Conservation (phyloP, 2,329 filamentous ascomycete species). For the Hawksworthiomyces lignivorus region DNA sequence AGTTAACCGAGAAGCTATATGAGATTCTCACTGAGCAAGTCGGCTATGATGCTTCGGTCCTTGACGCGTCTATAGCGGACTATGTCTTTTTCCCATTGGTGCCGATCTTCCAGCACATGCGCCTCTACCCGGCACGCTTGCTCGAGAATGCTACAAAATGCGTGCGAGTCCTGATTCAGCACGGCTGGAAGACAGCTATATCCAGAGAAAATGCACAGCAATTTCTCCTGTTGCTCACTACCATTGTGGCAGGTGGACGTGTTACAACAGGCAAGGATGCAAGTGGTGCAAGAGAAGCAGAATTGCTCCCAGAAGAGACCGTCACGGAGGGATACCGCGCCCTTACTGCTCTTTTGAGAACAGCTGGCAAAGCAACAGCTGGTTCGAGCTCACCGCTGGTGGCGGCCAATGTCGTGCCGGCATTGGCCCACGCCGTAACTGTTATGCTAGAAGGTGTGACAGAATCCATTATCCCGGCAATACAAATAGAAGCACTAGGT, state of each 20-base stretch:
- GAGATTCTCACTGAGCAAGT: conserved; percentile 38
- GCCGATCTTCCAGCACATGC: conserved; percentile 71
- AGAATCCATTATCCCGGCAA: conserved; percentile 54
- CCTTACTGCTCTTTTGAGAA: conserved; percentile 57
- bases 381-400: conserved; percentile 33
- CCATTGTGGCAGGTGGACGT: conserved; percentile 63
- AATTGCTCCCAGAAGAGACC: conserved; percentile 60
- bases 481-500: conserved; percentile 62
- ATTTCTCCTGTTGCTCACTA: conserved; percentile 74
- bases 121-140: conserved; percentile 60
- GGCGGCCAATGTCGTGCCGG: conserved; percentile 58
- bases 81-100: conserved; percentile 93
- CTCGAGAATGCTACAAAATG: conserved; percentile 73
- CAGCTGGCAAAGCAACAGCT: conserved; percentile 33
- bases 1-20: conserved; percentile 38
- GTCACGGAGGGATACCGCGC: conserved; percentile 63
- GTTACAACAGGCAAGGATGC: background rate
- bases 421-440: conserved; percentile 75
- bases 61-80: conserved; percentile 81
- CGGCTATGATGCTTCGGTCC: conserved; percentile 33
- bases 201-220: conserved; percentile 70
- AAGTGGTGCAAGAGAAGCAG: background rate
- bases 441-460: conserved; percentile 68
- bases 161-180: conserved; percentile 61
- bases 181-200: conserved; percentile 72